Percentiles rank a stretch among this genome's conserved stretches.
These are phyloP conservation scores for Basidioascus undulatus DNA, from an alignment of 768 basidiomycete species.

Conservation along the genomic window DNA sequence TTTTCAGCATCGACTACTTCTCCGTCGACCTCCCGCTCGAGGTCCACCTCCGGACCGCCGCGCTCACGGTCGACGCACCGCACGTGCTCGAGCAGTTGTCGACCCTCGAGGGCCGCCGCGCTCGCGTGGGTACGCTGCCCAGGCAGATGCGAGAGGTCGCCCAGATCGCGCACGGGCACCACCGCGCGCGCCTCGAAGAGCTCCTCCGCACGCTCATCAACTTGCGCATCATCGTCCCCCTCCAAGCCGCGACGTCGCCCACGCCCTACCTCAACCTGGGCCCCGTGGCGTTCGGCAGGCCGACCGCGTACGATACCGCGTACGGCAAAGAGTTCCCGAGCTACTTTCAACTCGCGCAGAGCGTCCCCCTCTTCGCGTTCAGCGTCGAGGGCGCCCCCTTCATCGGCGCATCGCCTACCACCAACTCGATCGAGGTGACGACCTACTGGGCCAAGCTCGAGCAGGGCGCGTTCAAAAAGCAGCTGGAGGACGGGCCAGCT, in stretches of 20 bases:
- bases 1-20: conserved; percentile 37
- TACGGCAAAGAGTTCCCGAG: neutral
- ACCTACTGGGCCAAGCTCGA: conserved; percentile 37
- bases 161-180: neutral
- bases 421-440: conserved; percentile 17
- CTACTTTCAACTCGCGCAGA: conserved; percentile 2
- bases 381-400: neutral
- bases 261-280: conserved; percentile 12
- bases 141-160: conserved; percentile 1
- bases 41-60: conserved; percentile 39
- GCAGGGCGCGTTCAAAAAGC: conserved; percentile 24
- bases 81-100: conserved; percentile 34
- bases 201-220: conserved; percentile 29
- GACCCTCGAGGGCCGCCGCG: conserved; percentile 25
- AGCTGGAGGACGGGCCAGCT: conserved; percentile 25
- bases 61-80: conserved; percentile 29
- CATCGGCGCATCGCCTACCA: neutral
- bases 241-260: conserved; percentile 39
- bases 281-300: neutral
- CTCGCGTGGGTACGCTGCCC: conserved; percentile 1
- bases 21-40: conserved; percentile 37
- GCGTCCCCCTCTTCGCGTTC: conserved; percentile 3
- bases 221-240: conserved; percentile 30
- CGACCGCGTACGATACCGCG: neutral
- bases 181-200: conserved; percentile 24